Conservation (phyloP, 2,329 filamentous ascomycete species). For the Geoglossum cookeanum region DNA sequence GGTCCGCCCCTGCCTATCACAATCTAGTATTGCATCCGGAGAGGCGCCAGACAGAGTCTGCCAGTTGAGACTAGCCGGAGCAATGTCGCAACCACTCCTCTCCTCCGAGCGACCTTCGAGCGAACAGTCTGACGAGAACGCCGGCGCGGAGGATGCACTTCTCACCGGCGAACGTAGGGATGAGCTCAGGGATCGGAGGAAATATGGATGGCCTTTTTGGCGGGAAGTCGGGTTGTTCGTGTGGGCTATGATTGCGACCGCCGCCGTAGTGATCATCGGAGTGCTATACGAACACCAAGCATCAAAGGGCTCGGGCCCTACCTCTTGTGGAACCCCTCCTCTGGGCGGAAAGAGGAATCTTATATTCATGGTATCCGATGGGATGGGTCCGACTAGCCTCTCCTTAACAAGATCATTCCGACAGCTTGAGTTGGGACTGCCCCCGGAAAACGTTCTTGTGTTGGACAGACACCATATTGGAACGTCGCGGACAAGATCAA, state of each 20-base stretch:
- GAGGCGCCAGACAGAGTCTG: not conserved
- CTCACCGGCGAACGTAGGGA: slow-evolving; percentile 32
- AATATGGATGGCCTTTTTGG: slow-evolving; percentile 36
- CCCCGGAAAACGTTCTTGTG: slow-evolving; percentile 53
- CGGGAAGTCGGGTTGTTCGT: slow-evolving; percentile 58
- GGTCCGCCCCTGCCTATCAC: not conserved
- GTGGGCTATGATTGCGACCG: slow-evolving; percentile 70
- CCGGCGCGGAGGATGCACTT: slow-evolving; percentile 40
- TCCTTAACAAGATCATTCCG: slow-evolving; percentile 72
- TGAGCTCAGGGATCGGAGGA: slow-evolving; percentile 13
- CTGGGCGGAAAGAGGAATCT: slow-evolving; percentile 64
- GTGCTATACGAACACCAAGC: slow-evolving; percentile 54
- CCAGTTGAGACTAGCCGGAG: not conserved
- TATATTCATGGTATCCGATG: slow-evolving; percentile 97
- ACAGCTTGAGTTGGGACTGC: slow-evolving; percentile 56
- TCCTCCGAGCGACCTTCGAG: slow-evolving; percentile 30
- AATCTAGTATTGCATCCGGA: not conserved
- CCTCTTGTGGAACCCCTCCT: slow-evolving; percentile 15
- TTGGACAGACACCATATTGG: slow-evolving; percentile 85
- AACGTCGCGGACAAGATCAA: slow-evolving; percentile 68
- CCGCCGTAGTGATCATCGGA: slow-evolving; percentile 57
- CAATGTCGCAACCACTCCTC: slow-evolving; percentile 5
- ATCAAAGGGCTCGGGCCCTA: slow-evolving; percentile 14
- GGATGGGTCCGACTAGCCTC: slow-evolving; percentile 89
- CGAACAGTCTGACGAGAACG: slow-evolving; percentile 33